These are phyloP conservation scores for Penicillium oxalicum DNA, from an alignment of 2,329 filamentous ascomycete genomes.

Conservation along the genomic window DNA sequence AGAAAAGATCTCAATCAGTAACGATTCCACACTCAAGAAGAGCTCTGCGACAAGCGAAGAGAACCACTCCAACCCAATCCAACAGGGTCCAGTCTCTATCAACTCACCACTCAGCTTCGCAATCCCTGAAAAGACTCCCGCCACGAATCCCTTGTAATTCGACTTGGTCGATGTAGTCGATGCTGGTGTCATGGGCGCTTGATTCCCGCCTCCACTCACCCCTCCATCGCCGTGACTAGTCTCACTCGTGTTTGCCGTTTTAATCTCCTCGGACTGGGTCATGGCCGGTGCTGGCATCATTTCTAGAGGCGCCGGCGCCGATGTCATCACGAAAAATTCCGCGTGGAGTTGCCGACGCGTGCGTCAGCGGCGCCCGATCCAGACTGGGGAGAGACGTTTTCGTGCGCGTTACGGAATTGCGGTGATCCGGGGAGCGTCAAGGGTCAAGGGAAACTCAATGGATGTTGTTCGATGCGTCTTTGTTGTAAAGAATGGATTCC, in stretches of 20 bases:
- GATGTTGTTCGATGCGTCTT: too few relatives aligned
- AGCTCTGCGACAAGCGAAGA: too few relatives aligned
- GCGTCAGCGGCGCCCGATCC: constrained; percentile 9
- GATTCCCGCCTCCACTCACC: constrained; percentile 5
- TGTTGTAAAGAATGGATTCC: too few relatives aligned
- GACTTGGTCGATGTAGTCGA: constrained; percentile 20
- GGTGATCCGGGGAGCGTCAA: too few relatives aligned
- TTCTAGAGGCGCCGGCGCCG: constrained; percentile 16
- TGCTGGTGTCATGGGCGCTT: constrained; percentile 3
- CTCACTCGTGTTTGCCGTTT: too few relatives aligned
- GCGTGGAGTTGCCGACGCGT: not conserved
- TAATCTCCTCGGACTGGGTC: not conserved
- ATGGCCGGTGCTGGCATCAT: constrained; percentile 1
- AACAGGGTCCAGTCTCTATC: not conserved
- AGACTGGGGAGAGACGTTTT: not conserved
- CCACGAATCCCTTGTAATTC: constrained; percentile 94
- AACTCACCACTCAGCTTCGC: constrained; percentile 74
- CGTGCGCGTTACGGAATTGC: too few relatives aligned
- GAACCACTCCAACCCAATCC: not conserved
- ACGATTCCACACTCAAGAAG: not conserved
- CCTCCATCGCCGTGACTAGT: not conserved
- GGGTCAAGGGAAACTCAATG: too few relatives aligned
- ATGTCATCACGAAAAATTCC: constrained; percentile 17
- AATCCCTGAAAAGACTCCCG: constrained; percentile 90
- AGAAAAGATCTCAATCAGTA: not conserved